These are phyloP conservation scores for Geotrichum cucujoidarum DNA, from an alignment of 1,139 yeast genomes.

Conservation along the genomic window DNA sequence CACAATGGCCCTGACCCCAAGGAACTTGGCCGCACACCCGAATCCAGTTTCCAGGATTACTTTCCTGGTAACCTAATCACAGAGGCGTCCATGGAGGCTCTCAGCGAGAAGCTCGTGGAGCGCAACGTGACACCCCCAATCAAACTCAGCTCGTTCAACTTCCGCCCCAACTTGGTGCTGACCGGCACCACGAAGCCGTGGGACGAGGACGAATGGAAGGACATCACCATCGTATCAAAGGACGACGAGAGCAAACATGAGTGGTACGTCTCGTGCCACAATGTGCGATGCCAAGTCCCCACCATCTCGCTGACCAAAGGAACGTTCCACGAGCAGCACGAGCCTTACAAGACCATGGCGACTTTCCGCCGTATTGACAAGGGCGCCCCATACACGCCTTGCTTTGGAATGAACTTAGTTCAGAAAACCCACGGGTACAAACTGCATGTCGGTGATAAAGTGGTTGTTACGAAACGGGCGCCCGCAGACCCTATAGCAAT, in stretches of 20 bases:
- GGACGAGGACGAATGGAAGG: slow-evolving; percentile 41
- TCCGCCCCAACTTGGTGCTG: slow-evolving; percentile 43
- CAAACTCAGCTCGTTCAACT: slow-evolving; percentile 29
- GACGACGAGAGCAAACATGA: slow-evolving; percentile 19
- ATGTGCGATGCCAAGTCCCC: slow-evolving; percentile 42
- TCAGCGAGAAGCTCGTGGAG: slow-evolving; percentile 8
- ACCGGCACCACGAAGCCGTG: slow-evolving; percentile 33
- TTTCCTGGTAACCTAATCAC: slow-evolving; percentile 42
- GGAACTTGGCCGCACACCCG: slow-evolving; percentile 17
- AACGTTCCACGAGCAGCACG: slow-evolving; percentile 32
- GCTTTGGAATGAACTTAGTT: slow-evolving; percentile 41
- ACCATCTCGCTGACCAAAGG: slow-evolving; percentile 39
- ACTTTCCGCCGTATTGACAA: slow-evolving; percentile 40
- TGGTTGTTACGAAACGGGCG: slow-evolving; percentile 20
- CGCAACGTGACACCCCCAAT: slow-evolving; percentile 22
- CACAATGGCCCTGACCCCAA: slow-evolving; percentile 25
- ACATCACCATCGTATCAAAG: slow-evolving; percentile 27
- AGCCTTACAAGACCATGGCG: slow-evolving; percentile 38
- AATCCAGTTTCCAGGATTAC: slow-evolving; percentile 42
- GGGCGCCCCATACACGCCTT: slow-evolving; percentile 34
- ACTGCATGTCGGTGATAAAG: slow-evolving; percentile 33
- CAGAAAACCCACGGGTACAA: slow-evolving; percentile 31
- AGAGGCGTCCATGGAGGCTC: slow-evolving; percentile 33
- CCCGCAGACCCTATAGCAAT: no score
- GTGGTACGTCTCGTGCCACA: slow-evolving; percentile 35